A percentile compares a stretch with the other conserved stretches of the same genome.
Evolutionary conservation across 495 filamentous ascomycete genomes (phyloP).

Genomic region (Astrocystis sublimbata): DNA sequence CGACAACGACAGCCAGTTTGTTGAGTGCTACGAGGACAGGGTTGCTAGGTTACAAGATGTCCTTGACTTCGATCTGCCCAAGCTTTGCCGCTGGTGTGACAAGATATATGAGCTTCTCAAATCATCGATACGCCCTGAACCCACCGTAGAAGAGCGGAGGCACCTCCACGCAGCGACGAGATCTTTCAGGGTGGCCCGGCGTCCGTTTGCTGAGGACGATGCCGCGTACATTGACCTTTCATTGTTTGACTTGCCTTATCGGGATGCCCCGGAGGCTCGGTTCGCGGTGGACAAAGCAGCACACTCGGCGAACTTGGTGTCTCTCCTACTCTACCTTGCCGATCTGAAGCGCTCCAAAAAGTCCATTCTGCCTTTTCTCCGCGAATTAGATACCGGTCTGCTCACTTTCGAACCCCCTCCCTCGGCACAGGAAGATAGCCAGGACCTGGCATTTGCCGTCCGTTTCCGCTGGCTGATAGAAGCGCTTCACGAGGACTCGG

Average conservation of each 20-base stretch:
- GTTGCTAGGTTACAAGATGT: constrained; percentile 27
- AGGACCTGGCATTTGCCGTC: constrained; percentile 24
- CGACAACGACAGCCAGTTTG: constrained; percentile 1
- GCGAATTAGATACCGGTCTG: constrained; percentile 25
- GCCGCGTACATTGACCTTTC: constrained; percentile 22
- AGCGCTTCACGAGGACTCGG: constrained; percentile 5
- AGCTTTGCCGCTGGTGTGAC: constrained; percentile 28
- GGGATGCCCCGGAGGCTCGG: constrained; percentile 9
- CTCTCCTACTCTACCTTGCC: constrained; percentile 23
- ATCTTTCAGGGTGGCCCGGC: constrained; percentile 20
- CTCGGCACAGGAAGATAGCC: neutral
- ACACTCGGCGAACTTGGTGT: constrained; percentile 27
- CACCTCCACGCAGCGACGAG: constrained; percentile 17
- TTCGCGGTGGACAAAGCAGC: constrained; percentile 16
- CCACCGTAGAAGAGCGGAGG: constrained; percentile 11
- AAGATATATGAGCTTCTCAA: constrained; percentile 22
- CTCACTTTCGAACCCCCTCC: constrained; percentile 9
- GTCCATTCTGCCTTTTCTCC: constrained; percentile 13
- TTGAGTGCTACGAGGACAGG: constrained; percentile 12
- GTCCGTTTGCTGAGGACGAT: constrained; percentile 16
- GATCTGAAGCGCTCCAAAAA: constrained; percentile 16
- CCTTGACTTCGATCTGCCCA: constrained; percentile 34
- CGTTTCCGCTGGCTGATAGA: constrained; percentile 23
- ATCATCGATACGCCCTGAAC: constrained; percentile 10
- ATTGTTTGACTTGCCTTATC: constrained; percentile 17